These are phyloP conservation scores for Drechmeria coniospora DNA, from an alignment of 2,329 filamentous ascomycete species.

Conservation along the genomic window DNA sequence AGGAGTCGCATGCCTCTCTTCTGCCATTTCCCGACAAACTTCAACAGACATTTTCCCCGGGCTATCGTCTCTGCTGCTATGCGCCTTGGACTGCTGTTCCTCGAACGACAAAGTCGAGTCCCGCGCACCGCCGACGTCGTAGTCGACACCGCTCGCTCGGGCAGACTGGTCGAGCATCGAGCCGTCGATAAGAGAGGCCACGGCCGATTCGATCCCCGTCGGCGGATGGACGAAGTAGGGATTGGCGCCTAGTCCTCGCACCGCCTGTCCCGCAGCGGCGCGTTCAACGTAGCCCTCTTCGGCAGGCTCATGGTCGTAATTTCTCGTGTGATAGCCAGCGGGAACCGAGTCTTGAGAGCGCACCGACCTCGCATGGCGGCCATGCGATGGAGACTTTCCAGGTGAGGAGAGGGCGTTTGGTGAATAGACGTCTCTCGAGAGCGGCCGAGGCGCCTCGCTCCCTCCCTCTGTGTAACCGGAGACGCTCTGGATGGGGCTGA, in stretches of 20 bases:
- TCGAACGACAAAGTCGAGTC: constrained; percentile 23
- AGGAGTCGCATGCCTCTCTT: constrained; percentile 26
- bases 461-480: constrained; percentile 68
- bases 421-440: constrained; percentile 35
- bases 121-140: constrained; percentile 26
- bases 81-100: constrained; percentile 15
- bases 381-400: constrained; percentile 32
- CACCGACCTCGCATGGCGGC: constrained; percentile 17
- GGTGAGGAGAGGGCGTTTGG: constrained; percentile 45
- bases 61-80: constrained; percentile 20
- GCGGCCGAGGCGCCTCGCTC: constrained; percentile 39
- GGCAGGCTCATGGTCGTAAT: constrained; percentile 36
- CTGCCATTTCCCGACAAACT: constrained; percentile 20
- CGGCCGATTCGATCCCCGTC: constrained; percentile 68
- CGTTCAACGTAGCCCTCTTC: constrained; percentile 43
- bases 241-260: constrained; percentile 56
- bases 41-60: constrained; percentile 27
- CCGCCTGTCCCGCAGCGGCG: constrained; percentile 49
- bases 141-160: constrained; percentile 43
- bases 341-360: constrained; percentile 17
- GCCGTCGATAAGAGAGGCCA: constrained; percentile 73
- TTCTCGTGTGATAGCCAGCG: constrained; percentile 29
- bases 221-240: constrained; percentile 61
- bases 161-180: constrained; percentile 54
- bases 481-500: constrained; percentile 86